These are phyloP conservation scores for Salix brachista DNA, from an alignment of 345 rosid species.

Conservation along the genomic window DNA sequence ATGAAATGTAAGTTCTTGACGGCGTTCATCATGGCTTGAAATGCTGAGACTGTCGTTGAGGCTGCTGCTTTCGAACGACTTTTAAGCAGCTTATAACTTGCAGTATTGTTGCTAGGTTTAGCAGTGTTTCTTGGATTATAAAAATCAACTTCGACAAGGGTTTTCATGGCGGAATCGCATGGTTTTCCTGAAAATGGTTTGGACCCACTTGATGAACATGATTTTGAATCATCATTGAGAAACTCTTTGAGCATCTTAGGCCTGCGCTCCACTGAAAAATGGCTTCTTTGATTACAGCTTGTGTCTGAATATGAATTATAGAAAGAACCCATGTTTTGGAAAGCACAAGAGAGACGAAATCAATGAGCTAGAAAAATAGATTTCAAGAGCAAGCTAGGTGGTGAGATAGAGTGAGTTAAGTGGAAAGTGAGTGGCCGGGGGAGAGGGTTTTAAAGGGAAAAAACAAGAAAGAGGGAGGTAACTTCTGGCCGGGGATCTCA, in stretches of 20 bases:
- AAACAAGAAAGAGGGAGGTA: slow-evolving; percentile 46
- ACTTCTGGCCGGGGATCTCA: slow-evolving; percentile 62
- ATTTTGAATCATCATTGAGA: slow-evolving; percentile 52
- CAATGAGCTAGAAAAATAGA: background rate
- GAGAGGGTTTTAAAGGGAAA: background rate
- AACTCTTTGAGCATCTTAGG: slow-evolving; percentile 74
- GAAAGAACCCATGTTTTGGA: slow-evolving; percentile 17
- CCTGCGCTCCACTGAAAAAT: slow-evolving; percentile 26
- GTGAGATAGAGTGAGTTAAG: slow-evolving; percentile 6
- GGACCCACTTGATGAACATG: slow-evolving; percentile 45
- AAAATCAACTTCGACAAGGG: slow-evolving; percentile 13
- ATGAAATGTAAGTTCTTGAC: slow-evolving; percentile 42
- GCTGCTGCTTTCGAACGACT: slow-evolving; percentile 42
- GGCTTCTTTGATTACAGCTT: slow-evolving; percentile 12
- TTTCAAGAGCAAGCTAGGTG: slow-evolving; percentile 4
- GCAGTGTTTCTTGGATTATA: background rate
- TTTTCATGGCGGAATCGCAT: slow-evolving; percentile 1
- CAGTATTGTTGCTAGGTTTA: background rate
- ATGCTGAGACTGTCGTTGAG: slow-evolving; percentile 25
- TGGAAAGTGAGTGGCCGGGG: slow-evolving; percentile 16
- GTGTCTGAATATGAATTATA: background rate
- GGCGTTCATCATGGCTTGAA: slow-evolving; percentile 48
- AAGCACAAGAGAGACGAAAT: background rate
- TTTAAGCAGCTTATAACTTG: slow-evolving; percentile 25
- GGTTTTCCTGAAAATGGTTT: slow-evolving; percentile 29